Evolutionary conservation across 768 basidiomycete species (phyloP), one percentile per base, ranked within the genome.

Genomic region (Amylocystis lapponica): DNA sequence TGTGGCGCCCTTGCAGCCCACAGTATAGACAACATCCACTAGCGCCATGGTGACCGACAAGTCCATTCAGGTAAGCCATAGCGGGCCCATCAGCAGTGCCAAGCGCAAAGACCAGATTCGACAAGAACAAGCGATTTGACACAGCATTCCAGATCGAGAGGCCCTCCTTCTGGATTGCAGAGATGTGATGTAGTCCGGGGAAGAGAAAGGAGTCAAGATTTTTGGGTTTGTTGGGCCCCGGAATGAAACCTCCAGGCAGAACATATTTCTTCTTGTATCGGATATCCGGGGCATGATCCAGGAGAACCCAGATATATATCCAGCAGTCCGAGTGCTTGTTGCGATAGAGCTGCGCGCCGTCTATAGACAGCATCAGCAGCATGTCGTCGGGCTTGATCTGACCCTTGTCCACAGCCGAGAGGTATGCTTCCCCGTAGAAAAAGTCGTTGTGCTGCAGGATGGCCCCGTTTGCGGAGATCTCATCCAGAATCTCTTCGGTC

Each of bases 21-120:
- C 70, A 74, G 38, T 57, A 62, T 0, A 63, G 9, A 0, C 54
- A 56, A 42, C 74, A 78, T 0, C 64, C 66, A 22, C 1, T 51
- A 52, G 41, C 72, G 0, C 66, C 65, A 10, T 59, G 48, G 35
- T 69, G 66, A 0, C 67, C 62, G 13, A 67, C 60, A 26, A 59
- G 48, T 0, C 69, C 69, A 45, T 62, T 61, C 12, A 71, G 36
- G 10, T 51, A 46, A 0, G 50, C 31, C 46, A 54, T 49, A 2
- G 49, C 49, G 4, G 45, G 45, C 4, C 34, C 22, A 27, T 56
- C 44, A 0, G 52, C 47, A 22, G 40, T 29, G 5, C 32, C 45
- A 1, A 49, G 14, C 3, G 45, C 23, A 10, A 56, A 14, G 21
- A 38, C 50, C 5, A 41, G 45, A 4, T 39, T 27, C 2, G 32